Evolutionary conservation across 345 rosid species (phyloP).

Genomic region (Physaria fendleri): DNA sequence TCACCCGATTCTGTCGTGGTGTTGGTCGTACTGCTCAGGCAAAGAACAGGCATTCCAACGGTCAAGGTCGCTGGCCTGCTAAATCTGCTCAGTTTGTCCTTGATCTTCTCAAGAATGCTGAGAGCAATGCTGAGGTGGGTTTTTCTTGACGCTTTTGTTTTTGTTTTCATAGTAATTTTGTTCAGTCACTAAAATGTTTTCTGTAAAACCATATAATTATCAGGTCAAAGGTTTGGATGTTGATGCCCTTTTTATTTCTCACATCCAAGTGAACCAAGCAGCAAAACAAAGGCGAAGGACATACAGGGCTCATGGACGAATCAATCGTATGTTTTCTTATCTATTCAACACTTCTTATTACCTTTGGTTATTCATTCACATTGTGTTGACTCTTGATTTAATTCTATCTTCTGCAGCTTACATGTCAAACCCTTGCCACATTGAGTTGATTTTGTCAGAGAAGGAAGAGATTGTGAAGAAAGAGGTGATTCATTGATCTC

Average conservation of each 20-base stretch:
- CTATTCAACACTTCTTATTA: not conserved
- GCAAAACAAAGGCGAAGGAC: slow-evolving; percentile 93
- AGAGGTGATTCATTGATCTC: slow-evolving; percentile 47
- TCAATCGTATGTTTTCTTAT: slow-evolving; percentile 57
- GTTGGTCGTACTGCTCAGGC: slow-evolving; percentile 99
- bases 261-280: slow-evolving; percentile 96
- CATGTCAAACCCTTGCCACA: slow-evolving; percentile 98
- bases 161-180: not conserved
- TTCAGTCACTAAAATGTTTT: not conserved
- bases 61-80: slow-evolving; percentile 96
- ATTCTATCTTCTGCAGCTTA: slow-evolving; percentile 46
- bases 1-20: slow-evolving; percentile 88
- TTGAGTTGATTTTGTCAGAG: slow-evolving; percentile 79
- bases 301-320: slow-evolving; percentile 95
- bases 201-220: not conserved
- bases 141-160: too few relatives aligned
- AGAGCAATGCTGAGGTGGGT: slow-evolving; percentile 88
- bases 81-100: slow-evolving; percentile 86
- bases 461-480: slow-evolving; percentile 91
- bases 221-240: slow-evolving; percentile 98
- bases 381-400: not conserved
- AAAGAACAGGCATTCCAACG: slow-evolving; percentile 91
- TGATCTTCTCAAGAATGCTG: slow-evolving; percentile 94
- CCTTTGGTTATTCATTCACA: not conserved
- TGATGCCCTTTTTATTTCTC: slow-evolving; percentile 71